phyloP scores from a whole-genome alignment of 2,329 filamentous ascomycete genomes.

The Paecilomyces niveus region DNA sequence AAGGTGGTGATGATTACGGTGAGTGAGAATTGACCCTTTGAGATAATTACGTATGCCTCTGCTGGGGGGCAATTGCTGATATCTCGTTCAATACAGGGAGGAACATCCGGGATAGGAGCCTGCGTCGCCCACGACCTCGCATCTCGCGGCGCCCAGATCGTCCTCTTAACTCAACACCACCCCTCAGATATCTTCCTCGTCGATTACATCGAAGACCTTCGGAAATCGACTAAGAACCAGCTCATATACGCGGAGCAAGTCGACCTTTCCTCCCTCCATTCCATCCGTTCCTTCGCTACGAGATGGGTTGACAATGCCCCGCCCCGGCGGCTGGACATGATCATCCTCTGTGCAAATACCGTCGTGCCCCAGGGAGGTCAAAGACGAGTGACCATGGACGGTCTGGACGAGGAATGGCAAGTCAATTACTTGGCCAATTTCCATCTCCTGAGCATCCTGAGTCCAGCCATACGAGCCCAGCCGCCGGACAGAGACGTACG shows the following conservation, averaged over 20 bases:
- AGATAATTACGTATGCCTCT: background rate
- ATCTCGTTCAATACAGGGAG: slow-evolving; percentile 48
- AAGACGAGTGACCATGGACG: slow-evolving; percentile 61
- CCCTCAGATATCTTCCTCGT: slow-evolving; percentile 80
- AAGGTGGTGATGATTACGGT: slow-evolving; percentile 91
- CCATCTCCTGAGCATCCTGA: slow-evolving; percentile 84
- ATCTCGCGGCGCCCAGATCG: slow-evolving; percentile 74
- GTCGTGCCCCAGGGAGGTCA: slow-evolving; percentile 50
- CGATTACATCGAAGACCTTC: slow-evolving; percentile 86
- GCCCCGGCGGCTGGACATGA: slow-evolving; percentile 79
- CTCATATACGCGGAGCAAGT: slow-evolving; percentile 95
- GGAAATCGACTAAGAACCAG: slow-evolving; percentile 67
- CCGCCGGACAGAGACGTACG: slow-evolving; percentile 90
- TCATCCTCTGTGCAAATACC: slow-evolving; percentile 78
- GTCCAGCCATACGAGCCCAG: slow-evolving; percentile 81
- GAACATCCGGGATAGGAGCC: slow-evolving; percentile 87
- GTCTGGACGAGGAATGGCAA: slow-evolving; percentile 84
- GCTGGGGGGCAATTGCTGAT: slow-evolving; percentile 9
- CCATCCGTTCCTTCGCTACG: slow-evolving; percentile 85
- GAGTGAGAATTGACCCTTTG: slow-evolving; percentile 16
- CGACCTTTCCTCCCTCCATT: slow-evolving; percentile 80
- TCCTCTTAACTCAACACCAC: slow-evolving; percentile 78
- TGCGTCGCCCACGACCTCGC: slow-evolving; percentile 69
- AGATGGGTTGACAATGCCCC: slow-evolving; percentile 97
- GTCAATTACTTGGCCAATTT: slow-evolving; percentile 95